Base-by-base conservation (phyloP, 1,284 basidiomycete species). In the Ustilago xerochloae region DNA sequence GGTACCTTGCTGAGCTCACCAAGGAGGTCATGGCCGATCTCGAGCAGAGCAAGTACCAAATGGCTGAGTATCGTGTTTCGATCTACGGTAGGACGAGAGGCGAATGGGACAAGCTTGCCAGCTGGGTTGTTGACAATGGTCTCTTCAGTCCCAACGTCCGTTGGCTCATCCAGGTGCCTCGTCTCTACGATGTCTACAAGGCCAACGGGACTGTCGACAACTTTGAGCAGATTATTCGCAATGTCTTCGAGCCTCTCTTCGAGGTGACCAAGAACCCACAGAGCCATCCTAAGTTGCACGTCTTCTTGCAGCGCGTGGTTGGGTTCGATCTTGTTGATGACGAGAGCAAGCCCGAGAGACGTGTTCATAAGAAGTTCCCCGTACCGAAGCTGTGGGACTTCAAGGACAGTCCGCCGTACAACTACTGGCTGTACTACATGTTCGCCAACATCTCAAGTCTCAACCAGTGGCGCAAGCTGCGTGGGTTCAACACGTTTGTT, bases 311-410 rank as follows among this genome's bases (percentile, higher is more conserved):
- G 85, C 91, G 97, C 7, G 95, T 99, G 4, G 86, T 98, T 48
- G 97, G 97, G 5, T 97, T 99, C 81, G 97, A 99, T 81, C 92
- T 91, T 12, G 97, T 99, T 18, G 97, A 99, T 79, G 97, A 99
- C 82, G 97, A 99, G 86, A 94, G 92, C 15, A 99, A 98, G 86
- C 88, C 90, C 0, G 97, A 99, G 85, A 87, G 93, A 58, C 87
- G 97, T 22, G 90, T 97, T 62, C 92, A 97, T 85, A 92, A 91
- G 80, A 98, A 99, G 85, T 99, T 94, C 87, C 97, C 97, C 0
- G 93, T 93, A 66, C 96, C 97, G 1, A 88, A 89, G 56, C 87
- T 93, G 59, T 99, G 97, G 97, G 89, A 94, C 84, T 91, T 91
- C 1, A 87, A 88, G 46, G 92, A 96, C 81, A 93, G 92, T 45